Evolutionary conservation across 2,329 filamentous ascomycete species (phyloP).

Genomic region (Paracoccidioides lutzii): DNA sequence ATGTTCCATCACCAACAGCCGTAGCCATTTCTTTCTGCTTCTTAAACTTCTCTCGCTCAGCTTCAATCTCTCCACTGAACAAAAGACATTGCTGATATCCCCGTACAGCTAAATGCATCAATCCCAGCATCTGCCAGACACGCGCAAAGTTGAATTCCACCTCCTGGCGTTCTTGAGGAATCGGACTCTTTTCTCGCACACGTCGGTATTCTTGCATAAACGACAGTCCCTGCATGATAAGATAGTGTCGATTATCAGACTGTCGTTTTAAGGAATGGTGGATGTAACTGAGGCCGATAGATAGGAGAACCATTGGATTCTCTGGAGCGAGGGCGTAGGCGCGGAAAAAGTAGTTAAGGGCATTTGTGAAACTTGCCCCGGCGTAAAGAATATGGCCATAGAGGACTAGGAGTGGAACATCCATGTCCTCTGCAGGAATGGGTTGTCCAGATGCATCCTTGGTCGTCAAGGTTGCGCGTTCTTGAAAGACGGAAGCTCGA

Average conservation of each 20-base stretch:
- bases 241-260: conserved; percentile 77
- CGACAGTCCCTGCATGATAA: conserved; percentile 69
- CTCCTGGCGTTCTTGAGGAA: conserved; percentile 49
- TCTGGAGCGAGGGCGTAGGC: conserved; percentile 58
- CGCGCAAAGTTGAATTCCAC: conserved; percentile 71
- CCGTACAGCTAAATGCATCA: conserved; percentile 57
- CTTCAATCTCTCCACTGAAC: conserved; percentile 36
- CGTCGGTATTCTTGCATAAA: conserved; percentile 68
- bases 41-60: conserved; percentile 12
- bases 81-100: conserved; percentile 53
- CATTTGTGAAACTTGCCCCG: conserved; percentile 69
- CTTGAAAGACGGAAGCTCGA: conserved; percentile 32
- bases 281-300: conserved; percentile 70
- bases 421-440: conserved; percentile 41
- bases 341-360: conserved; percentile 77
- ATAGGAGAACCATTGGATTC: conserved; percentile 68
- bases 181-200: conserved; percentile 36
- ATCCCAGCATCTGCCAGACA: conserved; percentile 61
- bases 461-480: conserved; percentile 30
- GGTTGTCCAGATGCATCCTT: conserved; percentile 25
- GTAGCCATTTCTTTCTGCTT: conserved; percentile 27
- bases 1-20: conserved; percentile 23
- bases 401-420: conserved; percentile 69
- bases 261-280: conserved; percentile 83
- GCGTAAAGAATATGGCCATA: conserved; percentile 85